Conservation (phyloP, 139 green algal species). For the Tetratostichococcus sp. region DNA sequence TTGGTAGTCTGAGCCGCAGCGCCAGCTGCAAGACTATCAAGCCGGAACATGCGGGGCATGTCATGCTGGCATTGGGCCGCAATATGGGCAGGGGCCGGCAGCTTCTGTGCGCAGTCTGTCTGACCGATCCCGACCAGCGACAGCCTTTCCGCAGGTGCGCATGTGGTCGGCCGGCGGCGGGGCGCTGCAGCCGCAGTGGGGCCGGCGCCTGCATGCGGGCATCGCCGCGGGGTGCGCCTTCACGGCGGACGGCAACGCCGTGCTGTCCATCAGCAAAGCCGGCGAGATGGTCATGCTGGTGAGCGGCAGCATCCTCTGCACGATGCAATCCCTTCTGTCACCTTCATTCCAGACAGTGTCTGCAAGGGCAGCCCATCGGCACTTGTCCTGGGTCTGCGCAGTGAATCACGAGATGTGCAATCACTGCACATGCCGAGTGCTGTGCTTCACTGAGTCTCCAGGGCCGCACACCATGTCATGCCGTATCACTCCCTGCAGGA, state of each 20-base stretch:
- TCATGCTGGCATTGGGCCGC: too few relatives aligned
- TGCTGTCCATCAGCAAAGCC: constrained; percentile 1
- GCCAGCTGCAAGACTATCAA: too few relatives aligned
- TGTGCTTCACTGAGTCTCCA: neutral
- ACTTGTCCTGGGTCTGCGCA: neutral
- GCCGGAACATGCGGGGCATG: too few relatives aligned
- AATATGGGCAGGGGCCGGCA: too few relatives aligned
- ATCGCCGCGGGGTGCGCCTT: constrained; percentile 13
- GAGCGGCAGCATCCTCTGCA: neutral
- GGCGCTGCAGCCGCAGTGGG: constrained; percentile 3
- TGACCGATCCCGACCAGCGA: too few relatives aligned
- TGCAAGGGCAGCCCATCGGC: too few relatives aligned
- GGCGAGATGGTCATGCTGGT: constrained; percentile 7
- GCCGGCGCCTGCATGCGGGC: constrained; percentile 1
- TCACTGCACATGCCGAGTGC: too few relatives aligned
- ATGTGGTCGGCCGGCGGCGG: neutral
- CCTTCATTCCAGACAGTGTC: neutral
- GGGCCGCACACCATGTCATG: neutral
- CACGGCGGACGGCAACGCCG: neutral
- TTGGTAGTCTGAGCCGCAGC: too few relatives aligned
- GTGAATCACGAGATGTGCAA: too few relatives aligned
- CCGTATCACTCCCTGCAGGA: neutral
- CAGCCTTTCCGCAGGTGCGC: neutral
- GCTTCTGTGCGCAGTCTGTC: too few relatives aligned
- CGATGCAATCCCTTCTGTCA: too few relatives aligned